Evolutionary conservation across 441 rosid genomes (phyloP).

Genomic region (Macaranga tanarius): DNA sequence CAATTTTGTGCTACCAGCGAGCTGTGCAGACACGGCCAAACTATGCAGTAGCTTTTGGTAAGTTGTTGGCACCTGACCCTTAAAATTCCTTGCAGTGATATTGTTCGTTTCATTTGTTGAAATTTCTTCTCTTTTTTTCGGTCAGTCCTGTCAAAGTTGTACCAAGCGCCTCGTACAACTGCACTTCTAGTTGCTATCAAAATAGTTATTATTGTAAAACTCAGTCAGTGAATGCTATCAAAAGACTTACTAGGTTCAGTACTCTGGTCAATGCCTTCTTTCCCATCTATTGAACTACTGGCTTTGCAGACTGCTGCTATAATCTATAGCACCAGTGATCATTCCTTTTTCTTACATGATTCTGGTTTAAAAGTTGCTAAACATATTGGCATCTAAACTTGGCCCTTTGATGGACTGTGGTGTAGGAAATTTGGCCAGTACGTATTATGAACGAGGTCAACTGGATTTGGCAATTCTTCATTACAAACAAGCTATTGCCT

Average conservation of each 20-base stretch:
- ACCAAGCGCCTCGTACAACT: not conserved
- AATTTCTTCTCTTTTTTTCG: not conserved
- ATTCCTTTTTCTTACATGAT: not conserved
- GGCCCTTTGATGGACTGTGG: not conserved
- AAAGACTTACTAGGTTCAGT: not conserved
- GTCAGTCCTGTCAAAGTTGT: not conserved
- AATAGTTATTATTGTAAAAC: not conserved
- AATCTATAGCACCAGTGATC: not conserved
- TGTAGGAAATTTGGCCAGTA: slow-evolving; percentile 90
- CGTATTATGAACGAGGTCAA: slow-evolving; percentile 87
- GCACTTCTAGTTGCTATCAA: not conserved
- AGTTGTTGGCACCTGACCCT: slow-evolving; percentile 26
- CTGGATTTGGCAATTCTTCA: slow-evolving; percentile 82
- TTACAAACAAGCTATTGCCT: slow-evolving; percentile 83
- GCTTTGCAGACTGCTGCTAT: not conserved
- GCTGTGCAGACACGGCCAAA: slow-evolving; percentile 88
- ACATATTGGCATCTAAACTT: not conserved
- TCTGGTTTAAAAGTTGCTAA: not conserved
- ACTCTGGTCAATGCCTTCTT: not conserved
- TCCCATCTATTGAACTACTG: not conserved
- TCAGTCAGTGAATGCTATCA: not conserved
- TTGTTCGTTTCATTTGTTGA: not conserved
- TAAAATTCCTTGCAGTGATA: not conserved
- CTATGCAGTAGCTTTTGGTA: slow-evolving; percentile 84
- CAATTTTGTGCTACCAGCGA: slow-evolving; percentile 84